These are phyloP conservation scores for Noccaea caerulescens DNA, from an alignment of 345 rosid genomes.

Conservation along the genomic window DNA sequence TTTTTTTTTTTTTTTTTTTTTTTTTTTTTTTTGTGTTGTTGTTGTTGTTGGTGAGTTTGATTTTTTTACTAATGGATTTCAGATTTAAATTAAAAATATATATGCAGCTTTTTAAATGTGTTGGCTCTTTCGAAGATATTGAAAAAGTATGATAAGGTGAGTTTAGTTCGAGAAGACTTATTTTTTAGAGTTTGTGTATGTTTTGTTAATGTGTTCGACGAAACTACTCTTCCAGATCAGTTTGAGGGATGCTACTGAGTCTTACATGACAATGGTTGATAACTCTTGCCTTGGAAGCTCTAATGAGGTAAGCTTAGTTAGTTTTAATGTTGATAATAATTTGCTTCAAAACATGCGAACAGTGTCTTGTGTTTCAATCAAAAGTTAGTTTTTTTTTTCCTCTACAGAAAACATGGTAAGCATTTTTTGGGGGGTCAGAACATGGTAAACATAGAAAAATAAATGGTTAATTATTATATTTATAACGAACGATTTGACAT, in stretches of 20 bases:
- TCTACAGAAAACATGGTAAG: too few species aligned
- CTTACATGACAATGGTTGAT: conserved; percentile 70
- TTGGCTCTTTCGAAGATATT: conserved; percentile 68
- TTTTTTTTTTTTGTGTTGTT: not conserved
- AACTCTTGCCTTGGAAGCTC: conserved; percentile 61
- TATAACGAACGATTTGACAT: too few species aligned
- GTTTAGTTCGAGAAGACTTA: not conserved
- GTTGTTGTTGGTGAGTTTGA: not conserved
- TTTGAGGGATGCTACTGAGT: conserved; percentile 55
- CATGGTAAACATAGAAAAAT: too few species aligned
- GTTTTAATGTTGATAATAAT: not conserved
- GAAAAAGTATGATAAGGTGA: conserved; percentile 73
- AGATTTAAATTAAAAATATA: conserved; percentile 17
- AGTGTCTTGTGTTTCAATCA: not conserved
- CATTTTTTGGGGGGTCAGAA: too few species aligned
- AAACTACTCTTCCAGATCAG: conserved; percentile 47
- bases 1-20: not conserved
- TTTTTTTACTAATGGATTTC: not conserved
- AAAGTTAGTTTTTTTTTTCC: too few species aligned
- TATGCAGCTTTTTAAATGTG: conserved; percentile 57
- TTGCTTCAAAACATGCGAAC: not conserved
- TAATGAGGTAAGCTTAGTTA: conserved; percentile 46
- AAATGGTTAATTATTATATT: too few species aligned
- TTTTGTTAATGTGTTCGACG: not conserved
- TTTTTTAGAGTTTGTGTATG: not conserved